Evolutionary conservation across 1,139 yeast species (phyloP).

Genomic region (Taphrina betulina): DNA sequence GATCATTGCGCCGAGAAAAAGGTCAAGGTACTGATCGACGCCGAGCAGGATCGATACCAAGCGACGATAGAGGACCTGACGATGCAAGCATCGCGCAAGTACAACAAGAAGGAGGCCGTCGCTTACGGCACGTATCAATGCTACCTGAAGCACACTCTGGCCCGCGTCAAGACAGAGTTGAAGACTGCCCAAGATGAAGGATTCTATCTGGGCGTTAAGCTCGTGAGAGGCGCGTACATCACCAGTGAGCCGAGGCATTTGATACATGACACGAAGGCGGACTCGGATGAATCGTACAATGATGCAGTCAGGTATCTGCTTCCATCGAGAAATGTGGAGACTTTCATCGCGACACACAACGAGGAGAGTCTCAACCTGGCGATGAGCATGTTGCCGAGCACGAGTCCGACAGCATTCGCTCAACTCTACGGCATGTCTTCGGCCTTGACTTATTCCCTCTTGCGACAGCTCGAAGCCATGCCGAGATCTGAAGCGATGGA

Average conservation of each 20-base stretch:
- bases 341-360: slow-evolving; percentile 92
- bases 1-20: slow-evolving; percentile 60
- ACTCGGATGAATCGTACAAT: slow-evolving; percentile 75
- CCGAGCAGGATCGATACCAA: slow-evolving; percentile 85
- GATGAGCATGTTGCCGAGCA: slow-evolving; percentile 12
- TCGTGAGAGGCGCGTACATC: slow-evolving; percentile 97
- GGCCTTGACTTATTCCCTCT: slow-evolving; percentile 73
- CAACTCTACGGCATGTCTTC: slow-evolving; percentile 97
- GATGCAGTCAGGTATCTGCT: slow-evolving; percentile 60
- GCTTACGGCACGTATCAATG: slow-evolving; percentile 92
- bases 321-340: slow-evolving; percentile 49
- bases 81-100: slow-evolving; percentile 72
- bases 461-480: slow-evolving; percentile 46
- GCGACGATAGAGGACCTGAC: slow-evolving; percentile 90
- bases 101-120: slow-evolving; percentile 60
- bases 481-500: slow-evolving; percentile 2
- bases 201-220: slow-evolving; percentile 80
- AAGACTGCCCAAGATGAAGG: slow-evolving; percentile 58
- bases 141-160: slow-evolving; percentile 73
- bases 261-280: slow-evolving; percentile 72
- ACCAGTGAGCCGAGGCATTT: slow-evolving; percentile 84
- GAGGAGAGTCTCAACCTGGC: slow-evolving; percentile 60
- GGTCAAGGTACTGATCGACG: slow-evolving; percentile 85
- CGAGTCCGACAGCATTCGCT: slow-evolving; percentile 52
- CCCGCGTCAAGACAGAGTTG: slow-evolving; percentile 62